Evolutionary conservation across 1,139 yeast genomes (phyloP).

Genomic region (Suhomyces bokatorum): DNA sequence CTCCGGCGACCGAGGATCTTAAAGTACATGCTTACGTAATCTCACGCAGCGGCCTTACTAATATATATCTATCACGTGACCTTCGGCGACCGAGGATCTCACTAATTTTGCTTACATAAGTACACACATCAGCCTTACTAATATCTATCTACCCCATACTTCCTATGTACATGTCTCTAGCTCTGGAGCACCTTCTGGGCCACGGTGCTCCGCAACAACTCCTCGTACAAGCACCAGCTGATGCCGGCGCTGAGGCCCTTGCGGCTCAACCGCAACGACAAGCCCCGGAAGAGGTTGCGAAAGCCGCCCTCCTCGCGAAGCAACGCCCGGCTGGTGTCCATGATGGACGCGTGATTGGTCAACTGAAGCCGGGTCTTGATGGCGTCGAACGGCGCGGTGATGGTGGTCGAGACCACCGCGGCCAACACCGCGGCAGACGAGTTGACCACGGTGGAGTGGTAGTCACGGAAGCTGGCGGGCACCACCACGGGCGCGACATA

Average conservation of each 20-base stretch:
- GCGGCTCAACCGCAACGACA: slow-evolving; percentile 75
- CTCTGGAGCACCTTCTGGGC: slow-evolving; percentile 6
- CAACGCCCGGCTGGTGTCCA: slow-evolving; percentile 35
- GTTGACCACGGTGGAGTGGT: slow-evolving; percentile 60
- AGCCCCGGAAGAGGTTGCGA: slow-evolving; percentile 73
- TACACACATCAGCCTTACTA: too few relatives aligned
- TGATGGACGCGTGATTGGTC: slow-evolving; percentile 23
- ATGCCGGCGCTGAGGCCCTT: slow-evolving; percentile 93
- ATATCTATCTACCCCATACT: too few relatives aligned
- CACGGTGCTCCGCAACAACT: slow-evolving; percentile 53
- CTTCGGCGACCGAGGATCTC: neutral
- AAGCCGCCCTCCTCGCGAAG: slow-evolving; percentile 58
- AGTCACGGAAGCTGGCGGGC: slow-evolving; percentile 21
- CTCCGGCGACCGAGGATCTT: neutral
- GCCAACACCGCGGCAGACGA: slow-evolving; percentile 71
- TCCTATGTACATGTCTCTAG: slow-evolving; percentile 9
- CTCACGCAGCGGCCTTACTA: too few relatives aligned
- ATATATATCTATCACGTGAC: too few relatives aligned
- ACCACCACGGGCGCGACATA: slow-evolving; percentile 13
- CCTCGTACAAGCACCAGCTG: slow-evolving; percentile 97
- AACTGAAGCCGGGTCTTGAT: slow-evolving; percentile 90
- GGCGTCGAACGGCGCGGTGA: slow-evolving; percentile 95
- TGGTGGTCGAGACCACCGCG: slow-evolving; percentile 76
- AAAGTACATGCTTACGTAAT: neutral
- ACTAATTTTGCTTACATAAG: neutral